Evolutionary conservation across 1,284 basidiomycete genomes (phyloP), one percentile per base, ranked within the genome.

Genomic region (Boletus smithii): DNA sequence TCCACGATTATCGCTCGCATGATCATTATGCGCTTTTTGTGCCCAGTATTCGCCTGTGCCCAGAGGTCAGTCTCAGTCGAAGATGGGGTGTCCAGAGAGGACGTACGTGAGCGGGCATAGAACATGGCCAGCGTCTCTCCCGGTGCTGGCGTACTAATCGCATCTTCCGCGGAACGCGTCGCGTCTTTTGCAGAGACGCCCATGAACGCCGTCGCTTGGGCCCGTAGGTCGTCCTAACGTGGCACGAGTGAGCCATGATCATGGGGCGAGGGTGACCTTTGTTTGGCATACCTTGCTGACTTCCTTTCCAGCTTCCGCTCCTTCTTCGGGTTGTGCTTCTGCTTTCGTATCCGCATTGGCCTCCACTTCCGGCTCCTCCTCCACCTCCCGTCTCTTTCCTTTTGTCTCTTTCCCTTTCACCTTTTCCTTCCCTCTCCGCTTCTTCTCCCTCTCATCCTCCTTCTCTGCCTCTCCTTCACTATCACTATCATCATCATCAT

Each of bases 81-180:
- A 9, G 2, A 11, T 16, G 5, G 14, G 10, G 3, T 16, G 14
- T 9, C 0, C 34, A 34, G 16, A 43, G 13, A 17, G 17, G 4
- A 72, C 81, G 58, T 63, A 82, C 86, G 77, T 5, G 86, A 86
- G 6, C 93, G 80, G 10, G 86, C 81, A 61, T 94, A 97, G 67
- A 95, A 95, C 65, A 79, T 75, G 0, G 89, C 84, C 7, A 95
- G 68, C 0, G 86, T 90, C 65, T 97, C 94, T n/a, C 91, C 91
- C 0, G 92, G 91, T 6, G 87, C 73, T 0, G 94, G 94, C 0
- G 92, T 95, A 50, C 85, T 88, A 35, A 91, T 63, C 0, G 81
- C 67, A 53, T 94, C 91, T 58, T 91, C 89, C 0, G 78, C 72
- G 0, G 85, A 81, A 3, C 81, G 73, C 0, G 74, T 72, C 3